Base-by-base conservation (phyloP, 768 basidiomycete species). In the Lanmaoa pseudosensibilis region DNA sequence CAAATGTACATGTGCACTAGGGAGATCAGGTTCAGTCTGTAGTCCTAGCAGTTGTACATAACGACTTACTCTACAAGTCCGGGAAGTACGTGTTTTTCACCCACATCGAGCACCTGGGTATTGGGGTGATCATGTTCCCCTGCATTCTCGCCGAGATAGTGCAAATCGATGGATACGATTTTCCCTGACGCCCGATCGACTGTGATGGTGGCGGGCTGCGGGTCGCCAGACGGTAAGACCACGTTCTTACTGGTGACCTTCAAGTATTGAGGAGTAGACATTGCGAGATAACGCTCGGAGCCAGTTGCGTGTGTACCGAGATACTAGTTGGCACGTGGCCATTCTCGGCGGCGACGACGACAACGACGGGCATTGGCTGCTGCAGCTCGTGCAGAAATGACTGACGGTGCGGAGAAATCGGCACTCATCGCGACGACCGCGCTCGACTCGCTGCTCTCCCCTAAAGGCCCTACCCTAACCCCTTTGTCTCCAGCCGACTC, bases 1-100 rank as follows among this genome's bases (percentile, higher is more conserved):
- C 52, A 96, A 81, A 73, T 97, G 94, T 25, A 96, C 94, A 66
- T 97, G 92, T 10, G 90, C 82, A 71, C 92, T 94, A 67, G 27
- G 21, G 50, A n/a, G 46, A 37, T 44, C 27, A 33, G 18, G 15
- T 38, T 51, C 9, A 45, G 34, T 46, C 32, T 30, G 38, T 48
- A 44, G 30, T 25, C 40, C 2, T 38, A 23, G 53, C n/a, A 44
- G 23, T 30, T 9, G 40, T 54, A 44, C 27, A 25, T 18, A 2
- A 19, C n/a, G 45, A 51, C 57, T 50, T 64, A 90, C 91, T 94
- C 92, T 41, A 94, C 84, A 34, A 93, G 79, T 23, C 92, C 92
- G 8, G 92, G 92, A 16, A 94, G 76, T 33, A 94, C 73, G 39
- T 80, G 66, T 55, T 81, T 78, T 41, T 83, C 72, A 19, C 81